Percentiles rank a stretch among this genome's conserved stretches.
Evolutionary conservation across 129 eudicot species (phyloP).

Genomic region (Apium graveolens): DNA sequence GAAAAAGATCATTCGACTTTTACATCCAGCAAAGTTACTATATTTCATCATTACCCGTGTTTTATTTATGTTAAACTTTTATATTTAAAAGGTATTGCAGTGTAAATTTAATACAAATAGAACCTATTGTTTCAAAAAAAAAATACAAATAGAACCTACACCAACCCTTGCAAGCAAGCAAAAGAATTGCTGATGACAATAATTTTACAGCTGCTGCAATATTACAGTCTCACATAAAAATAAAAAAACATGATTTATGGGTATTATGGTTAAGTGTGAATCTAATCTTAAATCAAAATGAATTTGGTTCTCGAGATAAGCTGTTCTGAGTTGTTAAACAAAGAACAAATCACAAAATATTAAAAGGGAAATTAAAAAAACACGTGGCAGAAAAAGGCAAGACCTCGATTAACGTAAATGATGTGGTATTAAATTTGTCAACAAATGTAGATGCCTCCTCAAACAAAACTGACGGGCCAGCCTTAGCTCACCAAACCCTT

Average conservation of each 20-base stretch:
- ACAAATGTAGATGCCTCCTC: slow-evolving; percentile 3
- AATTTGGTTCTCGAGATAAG: not conserved
- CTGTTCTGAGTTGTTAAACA: too few species aligned
- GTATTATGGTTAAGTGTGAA: too few species aligned
- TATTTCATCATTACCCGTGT: not conserved
- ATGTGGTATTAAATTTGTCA: slow-evolving; percentile 10
- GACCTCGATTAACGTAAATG: slow-evolving; percentile 3
- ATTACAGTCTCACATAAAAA: too few species aligned
- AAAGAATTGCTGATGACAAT: too few species aligned
- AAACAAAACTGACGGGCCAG: slow-evolving; percentile 1
- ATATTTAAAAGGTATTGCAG: too few species aligned
- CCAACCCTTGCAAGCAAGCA: too few species aligned
- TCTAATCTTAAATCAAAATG: not conserved
- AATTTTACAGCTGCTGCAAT: too few species aligned
- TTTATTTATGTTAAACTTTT: not conserved
- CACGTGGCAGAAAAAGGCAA: slow-evolving; percentile 4
- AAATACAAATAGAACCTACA: too few species aligned
- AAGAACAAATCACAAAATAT: too few species aligned
- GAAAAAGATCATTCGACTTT: too few species aligned
- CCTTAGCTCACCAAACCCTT: not conserved
- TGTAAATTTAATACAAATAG: too few species aligned
- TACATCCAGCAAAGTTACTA: not conserved
- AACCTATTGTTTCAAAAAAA: too few species aligned
- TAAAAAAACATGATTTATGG: not conserved
- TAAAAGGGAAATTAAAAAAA: not conserved